Evolutionary conservation across 139 green algal genomes (phyloP).

Genomic region (Coccomyxa sp.): DNA sequence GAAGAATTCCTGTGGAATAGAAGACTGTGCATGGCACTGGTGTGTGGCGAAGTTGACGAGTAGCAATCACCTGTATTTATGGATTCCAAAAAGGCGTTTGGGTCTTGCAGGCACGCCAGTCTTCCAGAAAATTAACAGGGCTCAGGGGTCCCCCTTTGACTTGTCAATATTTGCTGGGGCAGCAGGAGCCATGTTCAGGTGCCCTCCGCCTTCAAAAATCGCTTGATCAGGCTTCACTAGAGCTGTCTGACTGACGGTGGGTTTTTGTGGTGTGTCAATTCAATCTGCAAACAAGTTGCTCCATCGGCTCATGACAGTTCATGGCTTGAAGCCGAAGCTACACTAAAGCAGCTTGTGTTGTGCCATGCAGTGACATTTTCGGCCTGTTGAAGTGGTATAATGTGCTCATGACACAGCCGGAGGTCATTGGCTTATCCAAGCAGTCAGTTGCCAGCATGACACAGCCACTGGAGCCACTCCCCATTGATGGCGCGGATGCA

Average conservation of each 20-base stretch:
- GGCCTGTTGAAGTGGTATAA: not conserved
- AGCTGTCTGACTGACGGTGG: too few species aligned
- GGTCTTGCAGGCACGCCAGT: not conserved
- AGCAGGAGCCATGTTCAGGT: not conserved
- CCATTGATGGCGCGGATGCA: not conserved
- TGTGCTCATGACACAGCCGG: not conserved
- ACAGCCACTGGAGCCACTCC: not conserved
- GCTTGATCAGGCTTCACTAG: not conserved
- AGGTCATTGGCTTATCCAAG: not conserved
- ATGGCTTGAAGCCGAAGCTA: not conserved
- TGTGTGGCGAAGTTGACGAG: too few species aligned
- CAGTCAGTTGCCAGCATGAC: not conserved
- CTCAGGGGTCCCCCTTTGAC: not conserved
- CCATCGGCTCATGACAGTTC: not conserved
- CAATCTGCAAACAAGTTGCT: not conserved
- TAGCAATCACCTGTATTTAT: too few species aligned
- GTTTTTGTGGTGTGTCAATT: too few species aligned
- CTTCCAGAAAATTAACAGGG: not conserved
- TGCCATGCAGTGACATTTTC: not conserved
- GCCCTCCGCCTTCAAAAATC: not conserved
- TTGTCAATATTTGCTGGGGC: not conserved
- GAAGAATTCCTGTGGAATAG: too few species aligned
- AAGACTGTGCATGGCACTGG: too few species aligned
- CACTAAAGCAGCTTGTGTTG: not conserved
- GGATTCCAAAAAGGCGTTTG: too few species aligned